Percentiles rank a stretch among this genome's conserved stretches.
phyloP scores from a whole-genome alignment of 129 eudicot genomes.

The Lactuca sativa region DNA sequence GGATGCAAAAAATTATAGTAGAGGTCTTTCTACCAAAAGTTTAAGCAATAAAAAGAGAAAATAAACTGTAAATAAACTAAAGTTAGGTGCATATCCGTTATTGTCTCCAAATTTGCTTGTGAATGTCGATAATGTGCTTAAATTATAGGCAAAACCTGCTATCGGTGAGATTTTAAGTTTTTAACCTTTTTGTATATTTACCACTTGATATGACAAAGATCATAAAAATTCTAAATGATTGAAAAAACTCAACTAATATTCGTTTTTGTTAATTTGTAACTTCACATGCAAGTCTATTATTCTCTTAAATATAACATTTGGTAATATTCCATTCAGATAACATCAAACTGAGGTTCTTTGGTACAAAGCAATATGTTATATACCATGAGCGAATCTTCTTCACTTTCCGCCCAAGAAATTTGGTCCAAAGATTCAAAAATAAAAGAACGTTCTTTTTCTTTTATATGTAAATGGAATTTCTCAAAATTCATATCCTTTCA shows the following conservation, averaged over 20 bases:
- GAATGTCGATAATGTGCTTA: no score
- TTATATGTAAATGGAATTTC: background rate
- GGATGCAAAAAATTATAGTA: no score
- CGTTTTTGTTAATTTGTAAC: background rate
- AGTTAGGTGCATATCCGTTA: no score
- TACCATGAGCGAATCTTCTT: constrained; percentile 6
- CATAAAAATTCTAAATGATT: no score
- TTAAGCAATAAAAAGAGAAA: no score
- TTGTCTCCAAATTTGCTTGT: no score
- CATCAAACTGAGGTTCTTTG: background rate
- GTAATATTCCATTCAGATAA: constrained; percentile 24
- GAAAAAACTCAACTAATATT: background rate
- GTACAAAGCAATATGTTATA: background rate
- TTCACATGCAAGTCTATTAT: background rate
- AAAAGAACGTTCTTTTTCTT: background rate
- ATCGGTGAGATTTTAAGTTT: no score
- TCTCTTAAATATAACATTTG: background rate
- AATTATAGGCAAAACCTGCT: no score
- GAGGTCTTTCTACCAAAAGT: no score
- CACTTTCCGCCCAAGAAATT: constrained; percentile 17
- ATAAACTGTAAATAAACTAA: no score
- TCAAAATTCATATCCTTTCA: background rate
- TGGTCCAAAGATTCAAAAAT: constrained; percentile 13
- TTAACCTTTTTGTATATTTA: no score
- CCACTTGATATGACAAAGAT: background rate